Evolutionary conservation across 352 stramenopile genomes (phyloP), one percentile per base, ranked within the genome.

Genomic region (Phytopythium mirpurense): DNA sequence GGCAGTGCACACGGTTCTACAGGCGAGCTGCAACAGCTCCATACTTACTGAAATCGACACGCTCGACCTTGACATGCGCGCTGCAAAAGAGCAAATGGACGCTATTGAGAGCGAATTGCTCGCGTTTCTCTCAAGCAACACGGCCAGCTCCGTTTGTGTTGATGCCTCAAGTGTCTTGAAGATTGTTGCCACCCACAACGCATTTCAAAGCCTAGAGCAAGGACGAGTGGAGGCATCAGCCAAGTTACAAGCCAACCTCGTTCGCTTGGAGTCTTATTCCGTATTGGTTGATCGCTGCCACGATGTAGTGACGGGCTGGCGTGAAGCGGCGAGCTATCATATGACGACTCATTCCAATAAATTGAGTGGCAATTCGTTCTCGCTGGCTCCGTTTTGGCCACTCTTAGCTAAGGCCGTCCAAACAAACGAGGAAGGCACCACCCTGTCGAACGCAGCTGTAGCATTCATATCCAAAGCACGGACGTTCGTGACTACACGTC

Each of bases 91-190:
- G 35, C 78, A 90, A 47, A 72, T 82, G 6, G 63, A 72, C 16
- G 67, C 63, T 0, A 65, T 90, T 5, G 78, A 90, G 49, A 70
- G 77, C 45, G 74, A 90, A 18, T 51, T 90, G 5, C 54, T 90
- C 5, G 74, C 82, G 9, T 85, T 88, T 32, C 77, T 90, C 21
- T 68, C 62, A 32, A 56, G 61, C 0, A 68, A 86, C 27, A 50
- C 73, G 2, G 56, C 72, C 0, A 59, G 63, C 5, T 16, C 59
- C 0, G 64, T 88, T 9, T 88, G 81, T 38, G 37, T 44, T 0
- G 78, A 90, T 18, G 68, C 65, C 4, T 57, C 74, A 0, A 86
- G 86, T 51, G 60, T 66, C 2, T 59, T 86, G 23, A 77, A 75
- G 21, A 72, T 90, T 43, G 59, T 90, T n/a, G 72, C 57, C 0